These are phyloP conservation scores for Pleurozium schreberi DNA, from an alignment of 225 moss, liverwort and hornwort species.

Conservation along the genomic window DNA sequence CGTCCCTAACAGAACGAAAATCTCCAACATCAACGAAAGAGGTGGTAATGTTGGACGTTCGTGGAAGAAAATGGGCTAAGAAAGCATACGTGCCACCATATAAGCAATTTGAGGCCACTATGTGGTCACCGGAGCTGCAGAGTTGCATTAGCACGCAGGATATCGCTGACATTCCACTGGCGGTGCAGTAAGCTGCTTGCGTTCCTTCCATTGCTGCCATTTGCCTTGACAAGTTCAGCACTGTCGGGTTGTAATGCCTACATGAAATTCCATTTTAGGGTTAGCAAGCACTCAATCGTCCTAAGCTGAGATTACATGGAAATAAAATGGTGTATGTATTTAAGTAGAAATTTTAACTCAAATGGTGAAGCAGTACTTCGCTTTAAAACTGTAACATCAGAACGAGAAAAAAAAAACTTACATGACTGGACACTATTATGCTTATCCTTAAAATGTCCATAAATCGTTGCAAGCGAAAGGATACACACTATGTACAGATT, in stretches of 20 bases:
- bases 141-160: conserved; percentile 45
- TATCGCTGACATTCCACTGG: conserved; percentile 64
- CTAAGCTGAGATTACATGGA: neutral
- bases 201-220: conserved; percentile 70
- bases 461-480: neutral
- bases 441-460: neutral
- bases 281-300: neutral
- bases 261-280: neutral
- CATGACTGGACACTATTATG: neutral
- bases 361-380: neutral
- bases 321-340: neutral
- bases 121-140: conserved; percentile 56
- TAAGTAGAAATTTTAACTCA: neutral
- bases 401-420: neutral
- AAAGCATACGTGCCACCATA: conserved; percentile 54
- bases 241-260: conserved; percentile 63
- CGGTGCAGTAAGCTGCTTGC: conserved; percentile 55
- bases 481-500: neutral
- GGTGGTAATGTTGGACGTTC: conserved; percentile 43
- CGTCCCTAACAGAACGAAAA: conserved; percentile 8
- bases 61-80: conserved; percentile 50
- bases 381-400: neutral
- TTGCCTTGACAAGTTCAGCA: conserved; percentile 49
- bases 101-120: conserved; percentile 51
- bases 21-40: conserved; percentile 43